Base-by-base conservation (phyloP, 768 basidiomycete genomes). In the Boletus sensibilis region DNA sequence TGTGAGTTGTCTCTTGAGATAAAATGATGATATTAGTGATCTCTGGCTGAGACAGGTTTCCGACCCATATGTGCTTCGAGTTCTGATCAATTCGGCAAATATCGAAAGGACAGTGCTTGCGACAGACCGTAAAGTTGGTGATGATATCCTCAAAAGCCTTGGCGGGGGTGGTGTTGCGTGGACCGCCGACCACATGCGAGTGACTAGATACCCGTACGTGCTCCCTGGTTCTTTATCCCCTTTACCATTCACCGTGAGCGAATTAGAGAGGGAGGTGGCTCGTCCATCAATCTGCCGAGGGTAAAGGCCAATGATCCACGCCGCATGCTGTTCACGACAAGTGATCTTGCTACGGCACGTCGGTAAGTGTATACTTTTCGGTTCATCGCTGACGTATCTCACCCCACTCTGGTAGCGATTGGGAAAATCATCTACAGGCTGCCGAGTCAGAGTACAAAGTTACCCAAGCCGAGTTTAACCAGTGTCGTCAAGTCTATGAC, bases 21-120 rank as follows among this genome's bases (percentile, higher is more conserved):
- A 10, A 5, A 35, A 14, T 49, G n/a, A 18, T 11, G 53, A 39
- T 29, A 9, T 8, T 18, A 13, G 16, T 58, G 14, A 57, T 44
- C 42, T 6, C 25, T 34, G 13, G 20, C 20, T 23, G 34, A n/a
- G 9, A 23, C 62, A 98, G 94, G 78, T 96, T 58, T 78, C 82
- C 14, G 78, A 96, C 60, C 80, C 81, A 35, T 85, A 84, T 56
- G 89, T 95, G 2, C 75, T 85, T 29, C 90, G 94, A 49, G 78
- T 94, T 34, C 69, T 99, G 43, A 87, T 98, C 72, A 93, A 94
- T 69, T 76, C 79, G 49, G 73, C 75, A 21, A 74, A 69, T 43
- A 90, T 97, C 48, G 97, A 99, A 70, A 76, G 79, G 16, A 81
- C 78, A 3, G 71, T 93, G 10, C 78, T 98, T 21, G 84, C 88